These are phyloP conservation scores for Apiospora marii DNA, from an alignment of 2,329 filamentous ascomycete genomes.

Conservation along the genomic window DNA sequence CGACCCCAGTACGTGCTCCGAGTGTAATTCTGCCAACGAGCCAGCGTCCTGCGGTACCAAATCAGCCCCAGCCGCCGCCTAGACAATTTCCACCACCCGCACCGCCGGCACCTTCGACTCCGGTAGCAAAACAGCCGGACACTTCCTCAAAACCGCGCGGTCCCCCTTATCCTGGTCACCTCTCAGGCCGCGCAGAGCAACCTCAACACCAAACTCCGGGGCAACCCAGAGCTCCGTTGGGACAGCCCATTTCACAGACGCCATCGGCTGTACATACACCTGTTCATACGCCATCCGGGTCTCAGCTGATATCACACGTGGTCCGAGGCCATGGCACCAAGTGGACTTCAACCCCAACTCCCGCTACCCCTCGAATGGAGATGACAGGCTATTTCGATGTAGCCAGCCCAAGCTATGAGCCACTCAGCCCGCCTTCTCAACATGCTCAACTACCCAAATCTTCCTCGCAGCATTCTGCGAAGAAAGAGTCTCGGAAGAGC, in stretches of 20 bases:
- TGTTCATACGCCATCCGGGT: constrained; percentile 36
- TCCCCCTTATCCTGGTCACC: constrained; percentile 40
- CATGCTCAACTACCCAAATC: constrained; percentile 47
- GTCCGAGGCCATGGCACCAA: constrained; percentile 58
- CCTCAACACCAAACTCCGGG: not conserved
- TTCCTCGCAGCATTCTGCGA: constrained; percentile 41
- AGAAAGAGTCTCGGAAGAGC: constrained; percentile 46
- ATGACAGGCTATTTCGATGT: constrained; percentile 47
- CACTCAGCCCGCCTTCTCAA: constrained; percentile 61
- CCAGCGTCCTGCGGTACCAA: constrained; percentile 24
- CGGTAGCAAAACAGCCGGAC: constrained; percentile 25
- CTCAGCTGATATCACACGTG: constrained; percentile 37
- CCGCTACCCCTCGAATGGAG: constrained; percentile 60
- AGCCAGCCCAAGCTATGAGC: constrained; percentile 64
- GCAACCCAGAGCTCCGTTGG: not conserved
- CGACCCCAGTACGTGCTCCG: constrained; percentile 21
- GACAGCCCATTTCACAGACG: not conserved
- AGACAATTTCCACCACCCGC: not conserved
- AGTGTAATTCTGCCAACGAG: constrained; percentile 19
- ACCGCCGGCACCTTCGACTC: constrained; percentile 19
- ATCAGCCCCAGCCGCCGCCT: constrained; percentile 6
- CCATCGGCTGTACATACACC: constrained; percentile 29
- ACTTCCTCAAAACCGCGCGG: constrained; percentile 31
- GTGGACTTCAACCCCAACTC: constrained; percentile 65
- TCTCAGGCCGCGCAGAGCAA: constrained; percentile 22